These are phyloP conservation scores for Leptographium galeiforme DNA, from an alignment of 2,329 filamentous ascomycete genomes.

Conservation along the genomic window DNA sequence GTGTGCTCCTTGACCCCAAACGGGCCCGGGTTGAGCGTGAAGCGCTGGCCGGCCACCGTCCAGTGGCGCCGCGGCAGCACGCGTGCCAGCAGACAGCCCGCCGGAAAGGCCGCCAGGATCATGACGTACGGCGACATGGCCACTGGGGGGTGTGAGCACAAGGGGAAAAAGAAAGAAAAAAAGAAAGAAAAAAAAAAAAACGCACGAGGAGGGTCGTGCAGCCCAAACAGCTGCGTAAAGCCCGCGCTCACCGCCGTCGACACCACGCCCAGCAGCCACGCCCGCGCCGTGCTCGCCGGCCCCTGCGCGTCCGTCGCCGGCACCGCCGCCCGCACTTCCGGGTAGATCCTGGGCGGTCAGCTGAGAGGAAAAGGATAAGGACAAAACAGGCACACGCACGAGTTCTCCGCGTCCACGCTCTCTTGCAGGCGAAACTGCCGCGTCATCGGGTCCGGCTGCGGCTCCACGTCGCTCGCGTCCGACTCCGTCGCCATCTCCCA, in stretches of 20 bases:
- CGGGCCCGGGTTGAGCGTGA: conserved; percentile 39
- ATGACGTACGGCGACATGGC: not conserved
- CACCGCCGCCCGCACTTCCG: conserved; percentile 35
- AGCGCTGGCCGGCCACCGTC: conserved; percentile 31
- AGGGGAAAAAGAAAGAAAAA: no score
- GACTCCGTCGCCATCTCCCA: not conserved
- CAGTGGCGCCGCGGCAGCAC: conserved; percentile 35
- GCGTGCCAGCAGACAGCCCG: conserved; percentile 45
- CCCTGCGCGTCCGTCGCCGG: conserved; percentile 17
- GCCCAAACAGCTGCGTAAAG: not conserved
- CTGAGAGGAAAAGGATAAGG: not conserved
- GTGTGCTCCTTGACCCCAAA: conserved; percentile 48
- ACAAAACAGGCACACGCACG: not conserved
- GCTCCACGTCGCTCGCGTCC: not conserved
- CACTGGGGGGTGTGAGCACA: not conserved
- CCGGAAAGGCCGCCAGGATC: conserved; percentile 40
- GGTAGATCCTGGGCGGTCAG: not conserved
- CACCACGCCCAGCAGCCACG: not conserved
- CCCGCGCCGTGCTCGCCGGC: not conserved
- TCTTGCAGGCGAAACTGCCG: not conserved
- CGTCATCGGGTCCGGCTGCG: not conserved
- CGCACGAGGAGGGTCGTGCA: not conserved
- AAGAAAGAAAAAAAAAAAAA: not conserved
- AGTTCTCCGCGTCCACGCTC: not conserved
- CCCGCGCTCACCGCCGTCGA: not conserved